Evolutionary conservation across 2,329 filamentous ascomycete species (phyloP).

Genomic region (Penicillium polonicum): DNA sequence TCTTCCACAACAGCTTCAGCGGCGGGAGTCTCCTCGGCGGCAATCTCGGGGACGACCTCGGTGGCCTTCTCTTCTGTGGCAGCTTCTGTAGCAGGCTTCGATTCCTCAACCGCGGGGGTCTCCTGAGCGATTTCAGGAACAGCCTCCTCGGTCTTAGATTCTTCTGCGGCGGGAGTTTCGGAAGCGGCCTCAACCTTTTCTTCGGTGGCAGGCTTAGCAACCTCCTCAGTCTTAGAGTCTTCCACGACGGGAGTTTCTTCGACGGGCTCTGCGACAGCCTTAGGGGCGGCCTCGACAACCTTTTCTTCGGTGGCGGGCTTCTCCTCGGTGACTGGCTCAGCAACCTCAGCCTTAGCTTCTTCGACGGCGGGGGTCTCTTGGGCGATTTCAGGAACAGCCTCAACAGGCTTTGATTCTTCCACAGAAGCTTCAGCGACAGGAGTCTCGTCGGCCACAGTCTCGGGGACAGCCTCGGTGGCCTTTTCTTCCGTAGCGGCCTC

Average conservation of each 20-base stretch:
- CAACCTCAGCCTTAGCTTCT: not conserved
- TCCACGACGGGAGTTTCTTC: slow-evolving; percentile 9
- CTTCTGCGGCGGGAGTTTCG: too few species aligned
- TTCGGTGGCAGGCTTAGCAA: not conserved
- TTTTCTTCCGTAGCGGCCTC: slow-evolving; percentile 5
- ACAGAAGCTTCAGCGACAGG: not conserved
- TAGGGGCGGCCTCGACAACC: not conserved
- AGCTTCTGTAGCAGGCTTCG: too few species aligned
- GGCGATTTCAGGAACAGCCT: slow-evolving; percentile 4
- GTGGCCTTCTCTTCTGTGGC: not conserved
- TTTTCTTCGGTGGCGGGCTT: slow-evolving; percentile 9
- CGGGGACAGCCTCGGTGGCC: slow-evolving; percentile 1
- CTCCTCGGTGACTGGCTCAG: not conserved
- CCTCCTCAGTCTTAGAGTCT: not conserved
- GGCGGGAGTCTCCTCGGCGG: slow-evolving; percentile 9
- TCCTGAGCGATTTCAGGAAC: too few species aligned
- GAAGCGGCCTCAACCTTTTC: slow-evolving; percentile 1
- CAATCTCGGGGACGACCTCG: not conserved
- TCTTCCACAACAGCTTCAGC: too few species aligned
- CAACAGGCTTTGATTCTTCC: not conserved
- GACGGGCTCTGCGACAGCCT: not conserved
- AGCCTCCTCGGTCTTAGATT: too few species aligned
- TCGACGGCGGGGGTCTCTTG: not conserved
- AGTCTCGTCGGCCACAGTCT: slow-evolving; percentile 2
- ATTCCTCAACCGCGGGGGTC: too few species aligned